phyloP scores from a whole-genome alignment of 2,329 filamentous ascomycete species.

The Leptographium wingfieldii region DNA sequence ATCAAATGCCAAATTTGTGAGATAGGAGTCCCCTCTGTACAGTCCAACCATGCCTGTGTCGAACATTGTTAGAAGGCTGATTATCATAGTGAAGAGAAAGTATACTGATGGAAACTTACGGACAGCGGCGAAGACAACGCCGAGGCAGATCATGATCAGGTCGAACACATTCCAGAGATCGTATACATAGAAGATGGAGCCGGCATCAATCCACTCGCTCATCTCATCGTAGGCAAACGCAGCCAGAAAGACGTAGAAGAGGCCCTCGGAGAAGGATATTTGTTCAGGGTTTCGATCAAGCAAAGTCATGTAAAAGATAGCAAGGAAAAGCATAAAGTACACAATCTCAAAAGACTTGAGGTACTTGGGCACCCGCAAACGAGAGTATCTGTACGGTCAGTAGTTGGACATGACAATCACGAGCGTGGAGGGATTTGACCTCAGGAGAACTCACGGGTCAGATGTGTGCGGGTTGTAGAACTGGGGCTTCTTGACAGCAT shows the following conservation, averaged over 20 bases:
- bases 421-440: background rate
- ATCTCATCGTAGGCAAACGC: conserved; percentile 83
- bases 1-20: conserved; percentile 76
- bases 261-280: conserved; percentile 55
- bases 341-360: conserved; percentile 73
- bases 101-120: conserved; percentile 38
- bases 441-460: conserved; percentile 40
- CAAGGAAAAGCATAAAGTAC: conserved; percentile 66
- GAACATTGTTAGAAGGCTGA: background rate
- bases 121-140: conserved; percentile 35
- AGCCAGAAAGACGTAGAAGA: conserved; percentile 75
- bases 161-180: conserved; percentile 74
- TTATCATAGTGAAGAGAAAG: background rate
- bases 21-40: conserved; percentile 40
- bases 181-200: conserved; percentile 70
- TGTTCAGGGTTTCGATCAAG: conserved; percentile 54
- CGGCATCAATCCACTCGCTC: conserved; percentile 74
- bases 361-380: conserved; percentile 68
- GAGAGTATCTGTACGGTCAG: conserved; percentile 47
- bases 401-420: background rate
- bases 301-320: conserved; percentile 77
- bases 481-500: conserved; percentile 62
- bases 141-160: conserved; percentile 60
- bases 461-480: conserved; percentile 57
- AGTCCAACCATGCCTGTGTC: conserved; percentile 54